Evolutionary conservation across 352 stramenopile species (phyloP).

Genomic region (Aphanomyces astaci): DNA sequence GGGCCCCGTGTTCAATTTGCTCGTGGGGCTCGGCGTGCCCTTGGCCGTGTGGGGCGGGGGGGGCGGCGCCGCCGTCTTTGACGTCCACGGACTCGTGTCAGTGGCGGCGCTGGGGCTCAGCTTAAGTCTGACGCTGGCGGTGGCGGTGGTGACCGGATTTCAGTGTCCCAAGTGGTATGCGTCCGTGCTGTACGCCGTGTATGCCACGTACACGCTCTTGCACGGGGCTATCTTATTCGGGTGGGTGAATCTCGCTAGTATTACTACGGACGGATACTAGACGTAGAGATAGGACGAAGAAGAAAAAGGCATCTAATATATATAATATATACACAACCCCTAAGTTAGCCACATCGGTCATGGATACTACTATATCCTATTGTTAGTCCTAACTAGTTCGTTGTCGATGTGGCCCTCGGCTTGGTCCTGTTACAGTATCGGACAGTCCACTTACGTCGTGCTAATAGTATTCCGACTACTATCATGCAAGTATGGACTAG

Average conservation of each 20-base stretch:
- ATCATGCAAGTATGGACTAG: no score
- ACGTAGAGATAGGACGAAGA: no score
- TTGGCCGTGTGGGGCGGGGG: slow-evolving; percentile 56
- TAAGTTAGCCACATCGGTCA: no score
- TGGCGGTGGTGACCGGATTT: slow-evolving; percentile 50
- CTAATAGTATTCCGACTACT: no score
- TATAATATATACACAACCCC: no score
- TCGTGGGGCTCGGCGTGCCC: slow-evolving; percentile 66
- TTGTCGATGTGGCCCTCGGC: no score
- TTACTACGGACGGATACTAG: no score
- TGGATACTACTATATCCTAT: no score
- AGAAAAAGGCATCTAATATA: no score
- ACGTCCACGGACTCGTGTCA: slow-evolving; percentile 65
- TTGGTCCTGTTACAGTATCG: no score
- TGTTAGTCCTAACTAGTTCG: no score
- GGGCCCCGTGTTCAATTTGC: slow-evolving; percentile 75
- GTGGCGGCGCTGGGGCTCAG: slow-evolving; percentile 58
- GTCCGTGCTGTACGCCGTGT: slow-evolving; percentile 56
- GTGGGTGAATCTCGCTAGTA: slow-evolving; percentile 1
- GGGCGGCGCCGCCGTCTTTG: slow-evolving; percentile 31
- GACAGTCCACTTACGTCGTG: no score
- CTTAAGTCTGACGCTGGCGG: slow-evolving; percentile 39
- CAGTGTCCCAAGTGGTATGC: slow-evolving; percentile 63
- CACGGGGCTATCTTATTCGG: slow-evolving; percentile 52
- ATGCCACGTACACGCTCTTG: slow-evolving; percentile 59